A percentile compares a stretch with the other conserved stretches of the same genome.
Evolutionary conservation across 2,329 filamentous ascomycete species (phyloP).

Genomic region (Chaetomiaceae sp.): DNA sequence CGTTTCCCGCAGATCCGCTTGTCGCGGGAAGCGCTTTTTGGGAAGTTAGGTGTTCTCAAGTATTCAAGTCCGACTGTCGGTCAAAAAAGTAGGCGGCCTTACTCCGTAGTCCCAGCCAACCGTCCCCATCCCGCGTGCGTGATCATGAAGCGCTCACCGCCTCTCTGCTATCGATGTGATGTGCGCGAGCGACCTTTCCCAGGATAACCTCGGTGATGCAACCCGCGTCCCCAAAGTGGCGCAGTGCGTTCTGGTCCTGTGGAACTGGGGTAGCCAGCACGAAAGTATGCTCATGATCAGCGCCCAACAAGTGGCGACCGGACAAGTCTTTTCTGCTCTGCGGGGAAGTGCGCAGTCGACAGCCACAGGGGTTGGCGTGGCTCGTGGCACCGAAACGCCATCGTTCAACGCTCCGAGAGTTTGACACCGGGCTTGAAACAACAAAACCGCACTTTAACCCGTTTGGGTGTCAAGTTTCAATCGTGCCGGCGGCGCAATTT

Average conservation of each 20-base stretch:
- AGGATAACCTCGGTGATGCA: neutral
- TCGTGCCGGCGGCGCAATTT: conserved; percentile 2
- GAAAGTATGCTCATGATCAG: neutral
- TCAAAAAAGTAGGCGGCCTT: no score
- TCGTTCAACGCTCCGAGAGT: neutral
- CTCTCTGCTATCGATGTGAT: neutral
- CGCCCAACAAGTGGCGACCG: no score
- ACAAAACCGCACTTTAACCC: no score
- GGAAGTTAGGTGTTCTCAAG: neutral
- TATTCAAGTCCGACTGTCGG: no score
- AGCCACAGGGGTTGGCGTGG: no score
- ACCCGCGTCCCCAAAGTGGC: conserved; percentile 2
- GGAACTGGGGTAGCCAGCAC: neutral
- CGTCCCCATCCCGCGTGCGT: neutral
- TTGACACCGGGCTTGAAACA: no score
- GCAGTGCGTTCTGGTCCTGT: conserved; percentile 3
- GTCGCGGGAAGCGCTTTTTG: neutral
- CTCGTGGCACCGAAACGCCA: no score
- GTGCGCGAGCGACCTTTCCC: neutral
- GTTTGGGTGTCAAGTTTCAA: conserved; percentile 13
- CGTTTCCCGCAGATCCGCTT: neutral
- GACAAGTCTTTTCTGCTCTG: no score
- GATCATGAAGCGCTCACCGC: conserved; percentile 9
- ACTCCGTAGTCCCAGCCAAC: no score
- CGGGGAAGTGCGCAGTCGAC: no score